Evolutionary conservation across 805 yeast species (phyloP), one percentile per base, ranked within the genome.

Genomic region (Ogataea polymorpha): DNA sequence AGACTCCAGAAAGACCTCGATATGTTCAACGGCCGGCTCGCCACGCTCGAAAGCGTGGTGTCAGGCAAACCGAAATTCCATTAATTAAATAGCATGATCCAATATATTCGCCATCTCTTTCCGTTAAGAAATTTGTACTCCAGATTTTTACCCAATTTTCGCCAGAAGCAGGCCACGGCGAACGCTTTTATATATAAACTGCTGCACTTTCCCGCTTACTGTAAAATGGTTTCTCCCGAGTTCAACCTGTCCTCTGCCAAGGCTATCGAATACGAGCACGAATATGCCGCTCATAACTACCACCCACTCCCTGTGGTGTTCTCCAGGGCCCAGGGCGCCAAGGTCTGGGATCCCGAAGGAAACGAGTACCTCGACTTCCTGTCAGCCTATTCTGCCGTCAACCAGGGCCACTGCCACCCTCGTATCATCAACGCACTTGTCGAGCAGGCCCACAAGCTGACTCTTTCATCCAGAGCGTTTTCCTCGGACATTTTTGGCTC

Each of bases 291-390:
- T 23, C 97, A 90, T 70, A 91, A 91, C 73, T 91, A 91, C 71
- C 96, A 88, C 67, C 97, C 98, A 37, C 70, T 91, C 49, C 98
- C 98, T 10, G 96, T 91, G 45, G 97, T 91, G 12, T 86, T 91
- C 67, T 75, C 85, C 56, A 80, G 74, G 57, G 98, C 96, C 12
- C 50, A 63, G 45, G 98, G 98, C 36, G 96, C 96, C 20, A 83
- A 86, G 51, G 96, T 91, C 16, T 91, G 96, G 96, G 98, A 91
- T 63, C 96, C 97, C 6, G 98, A 91, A 67, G 97, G 96, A 50
- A 86, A 82, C 28, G 90, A 89, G 62, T 91, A 90, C 65, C 70
- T 91, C 50, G 98, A 91, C 65, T 91, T 91, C 60, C 70, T 91
- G 46, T 84, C 95, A 13, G 97, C 97, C 10, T 91, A 91, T 67